Evolutionary conservation across 1,284 basidiomycete genomes (phyloP).

Genomic region (Ganoderma resinaceum): DNA sequence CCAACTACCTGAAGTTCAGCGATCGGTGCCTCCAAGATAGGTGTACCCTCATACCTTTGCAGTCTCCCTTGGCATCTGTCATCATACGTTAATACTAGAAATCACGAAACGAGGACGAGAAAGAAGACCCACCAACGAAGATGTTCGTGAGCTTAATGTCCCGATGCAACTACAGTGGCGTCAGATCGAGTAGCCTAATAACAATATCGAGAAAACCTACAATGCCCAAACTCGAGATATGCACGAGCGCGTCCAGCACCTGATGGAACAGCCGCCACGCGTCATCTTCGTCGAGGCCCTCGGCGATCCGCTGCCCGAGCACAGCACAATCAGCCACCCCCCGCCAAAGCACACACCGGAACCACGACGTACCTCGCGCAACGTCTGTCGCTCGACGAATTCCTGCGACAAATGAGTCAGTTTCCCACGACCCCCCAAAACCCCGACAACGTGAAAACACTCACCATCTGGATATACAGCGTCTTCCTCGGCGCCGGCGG

Average conservation of each 20-base stretch:
- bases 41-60: slow-evolving; percentile 66
- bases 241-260: slow-evolving; percentile 91
- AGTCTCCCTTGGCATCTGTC: slow-evolving; percentile 85
- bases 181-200: slow-evolving; percentile 13
- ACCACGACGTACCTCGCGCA: slow-evolving; percentile 66
- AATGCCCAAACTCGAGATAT: slow-evolving; percentile 90
- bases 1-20: slow-evolving; percentile 59
- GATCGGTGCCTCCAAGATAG: neutral
- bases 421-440: slow-evolving; percentile 5
- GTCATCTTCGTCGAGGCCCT: slow-evolving; percentile 84
- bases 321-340: neutral
- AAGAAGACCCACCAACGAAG: slow-evolving; percentile 72
- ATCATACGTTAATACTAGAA: neutral
- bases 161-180: slow-evolving; percentile 72
- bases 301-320: slow-evolving; percentile 68
- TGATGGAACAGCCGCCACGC: slow-evolving; percentile 92
- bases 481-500: slow-evolving; percentile 57
- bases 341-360: neutral
- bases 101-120: slow-evolving; percentile 1
- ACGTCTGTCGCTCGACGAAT: slow-evolving; percentile 87
- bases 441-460: slow-evolving; percentile 18
- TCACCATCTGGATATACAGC: slow-evolving; percentile 91
- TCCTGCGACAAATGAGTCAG: slow-evolving; percentile 59
- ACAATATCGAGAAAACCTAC: slow-evolving; percentile 45
- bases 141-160: slow-evolving; percentile 95